A percentile compares a stretch with the other conserved stretches of the same genome.
Evolutionary conservation across 352 stramenopile species (phyloP).

Genomic region (Thalassiosira mediterranea): DNA sequence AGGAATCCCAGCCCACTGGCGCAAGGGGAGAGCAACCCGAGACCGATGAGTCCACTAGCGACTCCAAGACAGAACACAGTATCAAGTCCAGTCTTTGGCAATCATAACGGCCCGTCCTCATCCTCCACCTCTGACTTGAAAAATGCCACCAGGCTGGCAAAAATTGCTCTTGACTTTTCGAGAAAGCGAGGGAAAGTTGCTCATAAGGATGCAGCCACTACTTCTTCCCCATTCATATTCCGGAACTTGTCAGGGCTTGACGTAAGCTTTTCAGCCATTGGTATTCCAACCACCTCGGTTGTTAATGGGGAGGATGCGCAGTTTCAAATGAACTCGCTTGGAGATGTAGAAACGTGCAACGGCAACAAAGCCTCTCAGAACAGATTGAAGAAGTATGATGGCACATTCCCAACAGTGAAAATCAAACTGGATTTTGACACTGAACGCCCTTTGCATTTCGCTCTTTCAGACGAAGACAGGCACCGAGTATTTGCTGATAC

Average conservation of each 20-base stretch:
- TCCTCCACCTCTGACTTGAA: constrained; percentile 39
- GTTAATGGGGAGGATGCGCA: constrained; percentile 54
- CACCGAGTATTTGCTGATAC: constrained; percentile 49
- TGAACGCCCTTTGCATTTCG: neutral
- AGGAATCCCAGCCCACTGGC: constrained; percentile 16
- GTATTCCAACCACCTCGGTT: constrained; percentile 35
- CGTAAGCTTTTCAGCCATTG: constrained; percentile 55
- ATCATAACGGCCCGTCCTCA: neutral
- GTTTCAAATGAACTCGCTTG: constrained; percentile 53
- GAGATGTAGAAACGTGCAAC: neutral
- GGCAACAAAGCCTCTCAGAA: neutral
- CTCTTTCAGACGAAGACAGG: constrained; percentile 26
- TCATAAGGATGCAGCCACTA: constrained; percentile 14
- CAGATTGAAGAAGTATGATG: constrained; percentile 64
- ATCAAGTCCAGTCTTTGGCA: constrained; percentile 24
- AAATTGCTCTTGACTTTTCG: constrained; percentile 44
- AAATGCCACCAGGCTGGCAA: constrained; percentile 41
- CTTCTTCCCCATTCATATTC: constrained; percentile 60
- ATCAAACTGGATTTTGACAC: constrained; percentile 27
- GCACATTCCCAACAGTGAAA: constrained; percentile 53
- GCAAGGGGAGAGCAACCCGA: neutral
- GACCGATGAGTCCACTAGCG: constrained; percentile 9
- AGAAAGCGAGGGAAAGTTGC: constrained; percentile 39
- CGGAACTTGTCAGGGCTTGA: constrained; percentile 68
- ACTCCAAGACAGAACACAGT: constrained; percentile 3